These are phyloP conservation scores for Capronia epimyces DNA, from an alignment of 2,329 filamentous ascomycete species.

Conservation along the genomic window DNA sequence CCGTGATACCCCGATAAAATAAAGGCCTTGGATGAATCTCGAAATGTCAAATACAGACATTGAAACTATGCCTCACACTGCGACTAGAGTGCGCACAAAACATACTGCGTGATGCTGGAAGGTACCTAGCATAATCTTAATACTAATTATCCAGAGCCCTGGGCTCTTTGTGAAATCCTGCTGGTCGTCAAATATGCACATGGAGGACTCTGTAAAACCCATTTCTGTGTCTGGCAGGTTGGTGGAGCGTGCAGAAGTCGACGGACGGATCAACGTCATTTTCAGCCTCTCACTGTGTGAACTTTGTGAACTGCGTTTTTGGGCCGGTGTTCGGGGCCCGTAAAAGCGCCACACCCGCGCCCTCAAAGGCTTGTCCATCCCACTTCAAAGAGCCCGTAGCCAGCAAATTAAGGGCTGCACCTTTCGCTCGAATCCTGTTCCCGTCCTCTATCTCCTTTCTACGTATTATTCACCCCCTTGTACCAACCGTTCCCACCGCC, in stretches of 20 bases:
- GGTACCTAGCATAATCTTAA: too few relatives aligned
- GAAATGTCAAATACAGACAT: neutral
- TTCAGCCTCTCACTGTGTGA: neutral
- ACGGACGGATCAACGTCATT: neutral
- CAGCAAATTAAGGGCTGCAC: neutral
- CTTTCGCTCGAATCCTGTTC: neutral
- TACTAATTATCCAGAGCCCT: too few relatives aligned
- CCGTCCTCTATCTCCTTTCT: neutral
- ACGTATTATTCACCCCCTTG: neutral
- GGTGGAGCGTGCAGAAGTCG: neutral
- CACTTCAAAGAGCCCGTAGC: neutral
- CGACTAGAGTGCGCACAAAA: too few relatives aligned
- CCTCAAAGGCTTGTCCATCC: neutral
- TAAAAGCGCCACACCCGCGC: neutral
- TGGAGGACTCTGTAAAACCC: too few relatives aligned
- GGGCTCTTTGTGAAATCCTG: too few relatives aligned
- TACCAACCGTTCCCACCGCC: neutral
- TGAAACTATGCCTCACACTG: neutral
- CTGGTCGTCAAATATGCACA: too few relatives aligned
- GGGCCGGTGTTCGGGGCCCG: neutral
- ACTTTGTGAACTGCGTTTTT: too few relatives aligned
- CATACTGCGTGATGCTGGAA: too few relatives aligned
- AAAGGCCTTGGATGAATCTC: constrained; percentile 3
- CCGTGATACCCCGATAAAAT: constrained; percentile 14
- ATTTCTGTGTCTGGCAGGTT: neutral